Conservation (phyloP, 805 yeast species). For the Deakozyma indianensis region DNA sequence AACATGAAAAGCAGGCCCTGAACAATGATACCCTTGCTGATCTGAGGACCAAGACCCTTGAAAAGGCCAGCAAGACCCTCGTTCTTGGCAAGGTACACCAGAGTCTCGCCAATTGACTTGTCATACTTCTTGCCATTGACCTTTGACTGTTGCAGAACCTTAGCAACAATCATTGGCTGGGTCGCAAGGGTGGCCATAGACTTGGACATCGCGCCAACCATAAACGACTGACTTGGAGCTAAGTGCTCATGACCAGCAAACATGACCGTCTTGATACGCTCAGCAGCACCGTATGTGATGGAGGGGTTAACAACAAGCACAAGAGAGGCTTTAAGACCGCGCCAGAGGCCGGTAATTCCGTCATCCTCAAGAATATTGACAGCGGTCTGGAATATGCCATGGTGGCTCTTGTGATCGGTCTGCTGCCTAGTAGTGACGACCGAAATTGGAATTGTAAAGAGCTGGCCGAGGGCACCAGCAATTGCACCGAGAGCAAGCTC, state of each 20-base stretch:
- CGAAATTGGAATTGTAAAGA: constrained; percentile 69
- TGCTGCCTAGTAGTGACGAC: constrained; percentile 54
- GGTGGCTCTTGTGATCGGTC: constrained; percentile 14
- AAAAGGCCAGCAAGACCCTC: constrained; percentile 57
- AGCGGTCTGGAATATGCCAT: constrained; percentile 28
- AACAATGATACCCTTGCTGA: constrained; percentile 66
- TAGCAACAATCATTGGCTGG: constrained; percentile 75
- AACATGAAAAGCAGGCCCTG: constrained; percentile 77
- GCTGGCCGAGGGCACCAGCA: constrained; percentile 71
- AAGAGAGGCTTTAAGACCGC: constrained; percentile 67
- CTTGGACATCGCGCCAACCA: constrained; percentile 68
- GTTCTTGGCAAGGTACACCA: constrained; percentile 41
- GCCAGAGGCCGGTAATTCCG: constrained; percentile 65
- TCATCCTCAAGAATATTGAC: constrained; percentile 43
- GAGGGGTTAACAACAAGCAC: constrained; percentile 73
- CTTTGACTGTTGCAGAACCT: constrained; percentile 57
- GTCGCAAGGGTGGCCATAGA: constrained; percentile 66
- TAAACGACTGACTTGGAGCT: constrained; percentile 49
- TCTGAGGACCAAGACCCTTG: constrained; percentile 72
- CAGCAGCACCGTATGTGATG: constrained; percentile 72
- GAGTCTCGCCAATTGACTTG: constrained; percentile 46
- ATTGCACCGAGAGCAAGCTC: constrained; percentile 64
- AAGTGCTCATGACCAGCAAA: constrained; percentile 29
- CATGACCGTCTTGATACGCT: constrained; percentile 43
- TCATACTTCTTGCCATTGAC: constrained; percentile 16